Percentiles rank a stretch among this genome's conserved stretches.
Evolutionary conservation across 257 asterid genomes (phyloP).

Genomic region (Solanum peruvianum): DNA sequence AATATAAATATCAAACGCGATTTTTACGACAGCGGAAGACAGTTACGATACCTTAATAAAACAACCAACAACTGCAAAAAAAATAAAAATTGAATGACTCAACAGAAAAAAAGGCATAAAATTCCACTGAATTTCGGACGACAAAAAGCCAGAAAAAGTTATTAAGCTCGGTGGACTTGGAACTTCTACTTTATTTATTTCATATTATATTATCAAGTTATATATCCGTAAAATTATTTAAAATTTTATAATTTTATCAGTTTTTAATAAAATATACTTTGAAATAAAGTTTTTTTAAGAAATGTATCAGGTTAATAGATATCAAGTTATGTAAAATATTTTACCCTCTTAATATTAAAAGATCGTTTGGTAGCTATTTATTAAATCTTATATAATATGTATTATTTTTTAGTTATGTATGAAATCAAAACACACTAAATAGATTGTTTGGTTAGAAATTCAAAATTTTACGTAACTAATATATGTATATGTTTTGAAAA

Average conservation of each 20-base stretch:
- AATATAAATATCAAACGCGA: fast-evolving
- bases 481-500: no score
- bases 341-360: no score
- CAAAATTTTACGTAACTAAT: background rate
- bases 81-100: background rate
- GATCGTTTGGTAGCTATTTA: background rate
- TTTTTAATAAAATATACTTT: background rate
- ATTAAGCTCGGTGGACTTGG: background rate
- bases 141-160: background rate
- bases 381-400: background rate
- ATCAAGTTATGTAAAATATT: no score
- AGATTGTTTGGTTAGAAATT: background rate
- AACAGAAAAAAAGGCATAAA: background rate
- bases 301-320: no score
- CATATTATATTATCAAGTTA: background rate
- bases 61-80: background rate
- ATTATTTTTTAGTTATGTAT: no score
- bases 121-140: background rate
- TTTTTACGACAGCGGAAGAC: background rate
- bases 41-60: background rate
- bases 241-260: background rate
- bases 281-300: no score
- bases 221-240: background rate
- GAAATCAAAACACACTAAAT: background rate
- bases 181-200: background rate